Evolutionary conservation across 2,329 filamentous ascomycete genomes (phyloP).

Genomic region (Neonectria sp.): DNA sequence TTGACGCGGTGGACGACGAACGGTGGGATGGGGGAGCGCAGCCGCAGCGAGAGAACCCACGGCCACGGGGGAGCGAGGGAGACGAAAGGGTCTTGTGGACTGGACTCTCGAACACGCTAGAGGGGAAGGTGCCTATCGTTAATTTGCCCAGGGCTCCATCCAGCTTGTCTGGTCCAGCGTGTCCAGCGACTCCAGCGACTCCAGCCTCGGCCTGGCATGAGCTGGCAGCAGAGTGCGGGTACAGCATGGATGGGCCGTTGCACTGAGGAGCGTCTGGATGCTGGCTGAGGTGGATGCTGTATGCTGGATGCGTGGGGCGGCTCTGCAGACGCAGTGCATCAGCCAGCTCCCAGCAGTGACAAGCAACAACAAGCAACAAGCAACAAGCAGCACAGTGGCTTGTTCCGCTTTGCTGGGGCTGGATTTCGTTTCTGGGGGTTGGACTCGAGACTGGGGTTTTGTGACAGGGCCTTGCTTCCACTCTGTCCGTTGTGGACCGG

Average conservation of each 20-base stretch:
- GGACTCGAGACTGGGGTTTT: conserved; percentile 15
- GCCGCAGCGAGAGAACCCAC: too few species aligned
- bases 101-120: conserved; percentile 25
- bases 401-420: conserved; percentile 12
- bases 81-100: not conserved
- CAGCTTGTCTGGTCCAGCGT: not conserved
- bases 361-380: conserved; percentile 30
- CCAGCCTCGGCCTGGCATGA: conserved; percentile 29
- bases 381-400: conserved; percentile 21
- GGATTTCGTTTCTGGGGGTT: conserved; percentile 21
- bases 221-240: conserved; percentile 38
- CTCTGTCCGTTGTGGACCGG: not conserved
- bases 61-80: too few species aligned
- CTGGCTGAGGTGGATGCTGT: not conserved
- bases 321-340: conserved; percentile 10
- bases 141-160: conserved; percentile 42
- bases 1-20: conserved; percentile 36
- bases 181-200: conserved; percentile 21
- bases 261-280: conserved; percentile 3
- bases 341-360: conserved; percentile 17
- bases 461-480: not conserved
- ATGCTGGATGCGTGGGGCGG: conserved; percentile 20
- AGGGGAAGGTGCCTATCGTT: conserved; percentile 40
- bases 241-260: conserved; percentile 30
- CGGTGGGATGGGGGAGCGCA: not conserved